Percentiles rank a stretch among this genome's conserved stretches.
Conservation (phyloP, 2,329 filamentous ascomycete species). For the Colletotrichum filicis region DNA sequence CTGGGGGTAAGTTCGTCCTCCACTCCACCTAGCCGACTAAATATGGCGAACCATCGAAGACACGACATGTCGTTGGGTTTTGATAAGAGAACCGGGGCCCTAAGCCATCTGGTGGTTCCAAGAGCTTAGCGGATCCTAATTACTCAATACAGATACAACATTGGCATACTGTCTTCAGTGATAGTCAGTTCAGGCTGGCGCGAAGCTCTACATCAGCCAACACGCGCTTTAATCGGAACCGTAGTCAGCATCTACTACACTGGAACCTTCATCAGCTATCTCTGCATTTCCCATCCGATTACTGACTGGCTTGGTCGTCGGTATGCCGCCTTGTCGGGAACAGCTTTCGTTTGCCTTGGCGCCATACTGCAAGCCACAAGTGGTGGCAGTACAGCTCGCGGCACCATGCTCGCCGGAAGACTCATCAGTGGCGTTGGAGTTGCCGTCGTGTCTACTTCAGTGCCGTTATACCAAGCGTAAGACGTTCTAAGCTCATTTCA, state of each 20-base stretch:
- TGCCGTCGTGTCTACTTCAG: constrained; percentile 65
- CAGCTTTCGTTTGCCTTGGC: constrained; percentile 58
- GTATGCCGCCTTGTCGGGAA: constrained; percentile 60
- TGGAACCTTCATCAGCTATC: constrained; percentile 65
- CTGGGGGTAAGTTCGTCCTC: constrained; percentile 57
- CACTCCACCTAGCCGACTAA: not conserved
- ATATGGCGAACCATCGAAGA: not conserved
- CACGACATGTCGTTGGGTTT: not conserved
- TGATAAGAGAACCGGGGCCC: not conserved
- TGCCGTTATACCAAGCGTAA: constrained; percentile 68
- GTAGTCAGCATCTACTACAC: constrained; percentile 69
- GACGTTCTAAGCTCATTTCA: not conserved
- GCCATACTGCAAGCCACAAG: constrained; percentile 59
- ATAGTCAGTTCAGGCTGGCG: constrained; percentile 66
- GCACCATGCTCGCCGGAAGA: constrained; percentile 62
- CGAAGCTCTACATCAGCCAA: constrained; percentile 53
- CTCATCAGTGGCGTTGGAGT: constrained; percentile 64
- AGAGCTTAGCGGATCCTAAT: not conserved
- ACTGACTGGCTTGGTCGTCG: constrained; percentile 64
- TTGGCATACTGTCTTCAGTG: constrained; percentile 66
- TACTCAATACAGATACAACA: constrained; percentile 58
- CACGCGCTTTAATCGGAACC: constrained; percentile 56
- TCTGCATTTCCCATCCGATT: constrained; percentile 63
- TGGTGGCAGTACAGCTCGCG: constrained; percentile 51
- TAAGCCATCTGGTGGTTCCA: not conserved